These are phyloP conservation scores for Solanum lignicaule DNA, from an alignment of 257 asterid genomes.

Conservation along the genomic window DNA sequence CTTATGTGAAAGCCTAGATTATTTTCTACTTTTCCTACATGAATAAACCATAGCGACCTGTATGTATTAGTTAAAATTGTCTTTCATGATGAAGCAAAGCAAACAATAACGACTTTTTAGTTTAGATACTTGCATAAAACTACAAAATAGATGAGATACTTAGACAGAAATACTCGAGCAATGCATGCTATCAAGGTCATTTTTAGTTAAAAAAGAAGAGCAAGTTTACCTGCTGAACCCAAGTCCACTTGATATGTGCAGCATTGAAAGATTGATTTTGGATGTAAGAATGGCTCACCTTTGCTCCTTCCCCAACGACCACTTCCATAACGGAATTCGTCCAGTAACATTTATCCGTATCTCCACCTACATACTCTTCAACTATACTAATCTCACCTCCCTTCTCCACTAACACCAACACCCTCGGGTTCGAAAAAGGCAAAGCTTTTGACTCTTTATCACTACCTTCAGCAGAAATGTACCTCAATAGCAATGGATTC, in stretches of 20 bases:
- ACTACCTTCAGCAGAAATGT: conserved; percentile 43
- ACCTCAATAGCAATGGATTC: conserved; percentile 53
- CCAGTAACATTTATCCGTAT: conserved; percentile 59
- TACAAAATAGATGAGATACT: neutral
- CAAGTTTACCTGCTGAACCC: conserved; percentile 23
- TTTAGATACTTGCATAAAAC: neutral
- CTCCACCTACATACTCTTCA: conserved; percentile 63
- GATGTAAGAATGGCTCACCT: conserved; percentile 68
- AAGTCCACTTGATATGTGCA: conserved; percentile 92
- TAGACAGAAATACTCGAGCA: neutral
- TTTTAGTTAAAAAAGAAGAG: neutral
- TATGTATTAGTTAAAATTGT: neutral
- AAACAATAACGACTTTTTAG: neutral
- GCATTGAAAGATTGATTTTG: conserved; percentile 69
- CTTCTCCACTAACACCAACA: conserved; percentile 75
- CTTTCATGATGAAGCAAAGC: neutral
- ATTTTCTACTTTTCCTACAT: neutral
- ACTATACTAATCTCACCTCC: conserved; percentile 71
- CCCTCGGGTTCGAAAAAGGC: conserved; percentile 84
- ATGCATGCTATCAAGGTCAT: neutral
- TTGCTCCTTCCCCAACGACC: conserved; percentile 62
- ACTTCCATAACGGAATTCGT: conserved; percentile 72
- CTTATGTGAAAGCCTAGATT: neutral
- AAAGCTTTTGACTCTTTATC: conserved; percentile 45
- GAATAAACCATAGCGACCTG: neutral